Percentiles rank a stretch among this genome's conserved stretches.
Evolutionary conservation across 1,284 basidiomycete species (phyloP).

Genomic region (Wolfiporia cocos): DNA sequence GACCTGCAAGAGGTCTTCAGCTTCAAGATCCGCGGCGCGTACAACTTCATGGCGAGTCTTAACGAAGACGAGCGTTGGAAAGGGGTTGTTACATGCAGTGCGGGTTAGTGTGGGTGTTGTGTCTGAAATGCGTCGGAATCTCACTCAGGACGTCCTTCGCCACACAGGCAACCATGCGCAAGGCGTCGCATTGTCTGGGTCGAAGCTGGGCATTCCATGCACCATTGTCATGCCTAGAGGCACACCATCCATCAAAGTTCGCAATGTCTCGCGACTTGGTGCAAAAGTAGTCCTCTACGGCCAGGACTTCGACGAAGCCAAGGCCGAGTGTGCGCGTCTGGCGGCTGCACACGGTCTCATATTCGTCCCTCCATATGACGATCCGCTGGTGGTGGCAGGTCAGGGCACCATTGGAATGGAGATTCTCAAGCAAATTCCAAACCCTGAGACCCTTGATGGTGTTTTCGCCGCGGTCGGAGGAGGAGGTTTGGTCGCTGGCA

Average conservation of each 20-base stretch:
- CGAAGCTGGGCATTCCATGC: constrained; percentile 84
- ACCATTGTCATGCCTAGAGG: constrained; percentile 98
- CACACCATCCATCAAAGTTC: constrained; percentile 95
- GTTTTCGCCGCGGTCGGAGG: constrained; percentile 93
- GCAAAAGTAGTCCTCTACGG: constrained; percentile 94
- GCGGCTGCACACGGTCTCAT: constrained; percentile 73
- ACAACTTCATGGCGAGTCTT: constrained; percentile 97
- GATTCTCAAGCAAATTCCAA: constrained; percentile 80
- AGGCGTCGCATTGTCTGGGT: constrained; percentile 92
- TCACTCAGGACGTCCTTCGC: neutral
- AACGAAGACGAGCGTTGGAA: constrained; percentile 90
- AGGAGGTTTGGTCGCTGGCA: constrained; percentile 87
- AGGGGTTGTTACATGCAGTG: constrained; percentile 97
- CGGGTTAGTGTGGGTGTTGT: constrained; percentile 75
- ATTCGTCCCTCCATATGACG: constrained; percentile 97
- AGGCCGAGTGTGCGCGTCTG: constrained; percentile 88
- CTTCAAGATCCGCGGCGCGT: constrained; percentile 98
- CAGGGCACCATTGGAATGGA: constrained; percentile 97
- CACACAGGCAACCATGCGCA: constrained; percentile 95
- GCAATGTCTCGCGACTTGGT: constrained; percentile 89
- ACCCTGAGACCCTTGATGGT: constrained; percentile 73
- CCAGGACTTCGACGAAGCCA: constrained; percentile 93
- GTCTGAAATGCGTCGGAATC: constrained; percentile 7
- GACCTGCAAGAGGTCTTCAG: constrained; percentile 97
- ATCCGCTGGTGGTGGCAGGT: constrained; percentile 95